Conservation (phyloP, 306 rosid species). For the Lathyrus tuberosus region DNA sequence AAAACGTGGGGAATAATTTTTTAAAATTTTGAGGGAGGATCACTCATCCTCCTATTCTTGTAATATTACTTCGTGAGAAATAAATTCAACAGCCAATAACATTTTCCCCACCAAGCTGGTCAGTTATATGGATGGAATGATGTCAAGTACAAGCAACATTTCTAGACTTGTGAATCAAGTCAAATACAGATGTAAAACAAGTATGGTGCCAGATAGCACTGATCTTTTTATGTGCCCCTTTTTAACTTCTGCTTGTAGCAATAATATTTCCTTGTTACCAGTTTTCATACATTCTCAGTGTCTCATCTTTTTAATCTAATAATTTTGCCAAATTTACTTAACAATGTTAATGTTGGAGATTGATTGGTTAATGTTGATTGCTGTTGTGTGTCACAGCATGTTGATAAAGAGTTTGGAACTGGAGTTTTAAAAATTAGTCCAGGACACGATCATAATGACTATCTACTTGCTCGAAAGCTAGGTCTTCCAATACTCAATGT, state of each 20-base stretch:
- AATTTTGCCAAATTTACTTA: conserved; percentile 25
- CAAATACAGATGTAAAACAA: conserved; percentile 12
- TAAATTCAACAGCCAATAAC: background rate
- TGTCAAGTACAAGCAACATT: conserved; percentile 1
- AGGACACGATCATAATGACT: conserved; percentile 98
- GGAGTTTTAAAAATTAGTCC: conserved; percentile 97
- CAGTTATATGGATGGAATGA: background rate
- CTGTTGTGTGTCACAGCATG: conserved; percentile 59
- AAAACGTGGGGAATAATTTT: background rate
- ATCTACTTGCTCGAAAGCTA: conserved; percentile 87
- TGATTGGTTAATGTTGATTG: conserved; percentile 20
- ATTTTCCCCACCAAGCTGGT: background rate
- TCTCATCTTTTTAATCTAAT: conserved; percentile 2
- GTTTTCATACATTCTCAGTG: background rate
- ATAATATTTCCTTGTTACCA: conserved; percentile 1
- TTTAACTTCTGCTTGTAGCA: background rate
- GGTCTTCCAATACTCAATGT: conserved; percentile 97
- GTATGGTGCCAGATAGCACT: background rate
- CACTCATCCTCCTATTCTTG: background rate
- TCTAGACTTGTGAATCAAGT: conserved; percentile 17
- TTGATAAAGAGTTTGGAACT: conserved; percentile 93
- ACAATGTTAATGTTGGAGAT: conserved; percentile 12
- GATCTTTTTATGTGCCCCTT: background rate
- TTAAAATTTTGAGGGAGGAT: background rate
- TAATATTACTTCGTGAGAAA: background rate